phyloP scores from a whole-genome alignment of 179 eudicot genomes.

The Amaranthus tricolor region DNA sequence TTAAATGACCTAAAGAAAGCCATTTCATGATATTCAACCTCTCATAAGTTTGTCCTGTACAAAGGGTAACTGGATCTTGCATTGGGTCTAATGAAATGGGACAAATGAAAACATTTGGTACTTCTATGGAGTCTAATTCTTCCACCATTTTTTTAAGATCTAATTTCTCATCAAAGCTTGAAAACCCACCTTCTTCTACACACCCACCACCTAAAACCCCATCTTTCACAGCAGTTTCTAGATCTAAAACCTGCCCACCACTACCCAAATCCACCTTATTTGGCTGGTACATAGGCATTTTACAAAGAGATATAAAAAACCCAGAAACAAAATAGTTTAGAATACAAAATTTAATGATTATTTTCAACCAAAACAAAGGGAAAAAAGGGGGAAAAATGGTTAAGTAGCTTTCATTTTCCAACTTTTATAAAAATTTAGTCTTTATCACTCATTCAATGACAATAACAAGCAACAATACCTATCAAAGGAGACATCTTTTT shows the following conservation, averaged over 20 bases:
- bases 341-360: background rate
- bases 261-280: slow-evolving; percentile 45
- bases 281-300: slow-evolving; percentile 67
- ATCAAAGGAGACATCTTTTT: slow-evolving; percentile 26
- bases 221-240: slow-evolving; percentile 83
- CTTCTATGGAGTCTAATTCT: slow-evolving; percentile 57
- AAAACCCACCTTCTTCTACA: background rate
- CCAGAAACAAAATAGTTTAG: background rate
- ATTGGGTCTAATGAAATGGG: slow-evolving; percentile 91
- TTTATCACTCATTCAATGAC: slow-evolving; percentile 28
- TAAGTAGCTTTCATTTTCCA: background rate
- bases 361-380: background rate
- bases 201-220: slow-evolving; percentile 71
- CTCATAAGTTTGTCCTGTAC: slow-evolving; percentile 95
- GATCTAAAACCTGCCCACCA: slow-evolving; percentile 75
- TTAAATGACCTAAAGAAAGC: slow-evolving; percentile 72
- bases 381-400: background rate
- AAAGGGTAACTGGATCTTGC: slow-evolving; percentile 93
- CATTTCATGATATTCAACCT: slow-evolving; percentile 79
- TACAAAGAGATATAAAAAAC: background rate
- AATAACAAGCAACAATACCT: slow-evolving; percentile 37
- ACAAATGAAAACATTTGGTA: slow-evolving; percentile 84
- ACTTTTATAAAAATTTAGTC: background rate
- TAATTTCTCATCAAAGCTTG: slow-evolving; percentile 38
- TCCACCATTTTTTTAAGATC: slow-evolving; percentile 90